phyloP scores from a whole-genome alignment of 768 basidiomycete species.

The Boletales sp. region DNA sequence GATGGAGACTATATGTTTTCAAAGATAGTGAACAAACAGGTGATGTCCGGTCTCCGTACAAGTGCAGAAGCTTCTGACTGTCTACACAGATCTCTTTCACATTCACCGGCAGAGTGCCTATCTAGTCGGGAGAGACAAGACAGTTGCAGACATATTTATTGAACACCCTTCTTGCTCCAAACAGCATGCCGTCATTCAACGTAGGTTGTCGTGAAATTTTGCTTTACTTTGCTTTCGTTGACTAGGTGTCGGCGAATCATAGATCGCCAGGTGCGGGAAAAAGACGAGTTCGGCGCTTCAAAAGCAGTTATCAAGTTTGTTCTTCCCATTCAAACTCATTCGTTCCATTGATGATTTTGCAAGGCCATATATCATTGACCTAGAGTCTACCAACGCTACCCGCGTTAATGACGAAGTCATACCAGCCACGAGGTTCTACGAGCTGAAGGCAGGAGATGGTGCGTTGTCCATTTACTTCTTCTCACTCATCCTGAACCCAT shows the following conservation, averaged over 20 bases:
- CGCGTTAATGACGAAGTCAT: conserved; percentile 84
- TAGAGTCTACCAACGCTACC: conserved; percentile 98
- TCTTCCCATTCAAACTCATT: not conserved
- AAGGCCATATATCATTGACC: conserved; percentile 95
- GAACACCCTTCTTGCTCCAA: conserved; percentile 98
- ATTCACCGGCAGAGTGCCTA: conserved; percentile 95
- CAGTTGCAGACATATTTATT: conserved; percentile 82
- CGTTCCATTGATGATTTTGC: conserved; percentile 3
- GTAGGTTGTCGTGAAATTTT: conserved; percentile 37
- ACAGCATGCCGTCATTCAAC: conserved; percentile 96
- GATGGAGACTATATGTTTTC: conserved; percentile 97
- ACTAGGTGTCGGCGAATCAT: conserved; percentile 4
- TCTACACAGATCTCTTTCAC: conserved; percentile 72
- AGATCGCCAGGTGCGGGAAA: conserved; percentile 84
- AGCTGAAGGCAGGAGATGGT: conserved; percentile 80
- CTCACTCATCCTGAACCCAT: conserved; percentile 7
- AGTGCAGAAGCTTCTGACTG: not conserved
- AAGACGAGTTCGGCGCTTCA: conserved; percentile 79
- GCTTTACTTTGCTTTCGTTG: conserved; percentile 1
- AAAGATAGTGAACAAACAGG: conserved; percentile 92
- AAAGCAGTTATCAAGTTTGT: conserved; percentile 84
- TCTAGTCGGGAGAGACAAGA: conserved; percentile 83
- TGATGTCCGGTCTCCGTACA: conserved; percentile 37
- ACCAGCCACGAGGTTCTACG: conserved; percentile 84
- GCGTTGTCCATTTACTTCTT: conserved; percentile 20